These are phyloP conservation scores for Heterobasidion irregulare DNA, from an alignment of 1,284 basidiomycete species.

Conservation along the genomic window DNA sequence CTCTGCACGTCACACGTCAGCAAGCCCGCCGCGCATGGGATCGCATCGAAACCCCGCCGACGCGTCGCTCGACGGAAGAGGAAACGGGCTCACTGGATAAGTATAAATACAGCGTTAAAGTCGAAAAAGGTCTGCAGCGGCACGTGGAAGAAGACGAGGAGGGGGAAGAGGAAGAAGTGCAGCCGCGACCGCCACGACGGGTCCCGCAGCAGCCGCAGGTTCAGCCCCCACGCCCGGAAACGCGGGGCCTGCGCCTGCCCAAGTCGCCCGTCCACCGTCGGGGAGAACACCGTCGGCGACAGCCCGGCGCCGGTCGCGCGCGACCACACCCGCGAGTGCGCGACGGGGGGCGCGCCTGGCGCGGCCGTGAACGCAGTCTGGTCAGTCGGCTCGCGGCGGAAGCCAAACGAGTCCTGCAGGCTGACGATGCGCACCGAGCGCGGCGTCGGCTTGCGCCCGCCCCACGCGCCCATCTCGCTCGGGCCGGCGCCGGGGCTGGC, in stretches of 20 bases:
- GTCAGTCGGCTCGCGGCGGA: constrained; percentile 42
- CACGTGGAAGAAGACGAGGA: constrained; percentile 63
- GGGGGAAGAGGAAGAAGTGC: constrained; percentile 58
- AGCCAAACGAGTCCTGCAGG: constrained; percentile 35
- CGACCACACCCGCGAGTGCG: constrained; percentile 42
- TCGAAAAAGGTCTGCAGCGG: constrained; percentile 74
- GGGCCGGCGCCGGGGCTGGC: constrained; percentile 20
- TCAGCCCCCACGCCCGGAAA: constrained; percentile 55
- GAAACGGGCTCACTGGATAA: constrained; percentile 56
- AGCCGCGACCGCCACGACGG: constrained; percentile 46
- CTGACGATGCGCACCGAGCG: constrained; percentile 73
- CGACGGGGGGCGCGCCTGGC: constrained; percentile 12
- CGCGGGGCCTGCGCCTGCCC: constrained; percentile 41
- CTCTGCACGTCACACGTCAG: constrained; percentile 28
- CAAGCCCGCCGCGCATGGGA: constrained; percentile 1
- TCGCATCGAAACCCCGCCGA: too few species aligned
- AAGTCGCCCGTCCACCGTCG: constrained; percentile 21
- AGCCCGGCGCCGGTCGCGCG: constrained; percentile 44
- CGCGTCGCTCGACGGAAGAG: neutral
- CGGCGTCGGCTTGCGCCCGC: constrained; percentile 67
- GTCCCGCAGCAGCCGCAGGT: constrained; percentile 55
- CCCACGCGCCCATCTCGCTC: constrained; percentile 27
- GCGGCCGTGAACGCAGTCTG: constrained; percentile 34
- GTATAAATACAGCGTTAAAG: constrained; percentile 71
- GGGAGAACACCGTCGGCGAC: constrained; percentile 37